These are phyloP conservation scores for Talaromyces ruber DNA, from an alignment of 495 filamentous ascomycete genomes.

Conservation along the genomic window DNA sequence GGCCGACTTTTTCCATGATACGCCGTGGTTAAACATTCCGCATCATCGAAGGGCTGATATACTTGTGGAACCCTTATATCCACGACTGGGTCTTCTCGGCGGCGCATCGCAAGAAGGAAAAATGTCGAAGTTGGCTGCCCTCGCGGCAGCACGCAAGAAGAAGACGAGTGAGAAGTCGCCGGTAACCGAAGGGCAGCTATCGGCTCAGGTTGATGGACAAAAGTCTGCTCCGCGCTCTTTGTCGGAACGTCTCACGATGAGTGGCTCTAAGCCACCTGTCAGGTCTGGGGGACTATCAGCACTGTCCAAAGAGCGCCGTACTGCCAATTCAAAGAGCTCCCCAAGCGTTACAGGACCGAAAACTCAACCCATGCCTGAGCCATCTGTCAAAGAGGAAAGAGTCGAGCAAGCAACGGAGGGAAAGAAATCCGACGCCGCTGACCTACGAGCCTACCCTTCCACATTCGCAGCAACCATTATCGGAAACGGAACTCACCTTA, in stretches of 20 bases:
- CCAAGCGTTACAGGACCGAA: not conserved
- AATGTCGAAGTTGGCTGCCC: conserved; percentile 78
- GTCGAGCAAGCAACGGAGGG: conserved; percentile 5
- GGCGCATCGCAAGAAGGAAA: conserved; percentile 61
- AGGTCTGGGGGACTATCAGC: conserved; percentile 14
- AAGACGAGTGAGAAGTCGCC: conserved; percentile 51
- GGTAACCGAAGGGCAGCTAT: not conserved
- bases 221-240: conserved; percentile 22
- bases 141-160: conserved; percentile 85
- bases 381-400: not conserved
- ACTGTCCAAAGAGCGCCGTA: conserved; percentile 14
- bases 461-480: conserved; percentile 63
- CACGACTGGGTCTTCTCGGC: conserved; percentile 60
- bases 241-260: conserved; percentile 28
- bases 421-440: conserved; percentile 11
- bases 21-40: conserved; percentile 79
- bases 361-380: not conserved
- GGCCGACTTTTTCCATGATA: conserved; percentile 68
- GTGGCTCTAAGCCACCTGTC: conserved; percentile 21
- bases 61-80: conserved; percentile 52
- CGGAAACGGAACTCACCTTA: conserved; percentile 26
- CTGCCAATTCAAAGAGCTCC: conserved; percentile 10
- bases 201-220: not conserved
- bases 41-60: conserved; percentile 56
- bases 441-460: conserved; percentile 46